Evolutionary conservation across 225 moss, liverwort and hornwort species (phyloP), one percentile per base, ranked within the genome.

Genomic region (Polytrichum formosum): DNA sequence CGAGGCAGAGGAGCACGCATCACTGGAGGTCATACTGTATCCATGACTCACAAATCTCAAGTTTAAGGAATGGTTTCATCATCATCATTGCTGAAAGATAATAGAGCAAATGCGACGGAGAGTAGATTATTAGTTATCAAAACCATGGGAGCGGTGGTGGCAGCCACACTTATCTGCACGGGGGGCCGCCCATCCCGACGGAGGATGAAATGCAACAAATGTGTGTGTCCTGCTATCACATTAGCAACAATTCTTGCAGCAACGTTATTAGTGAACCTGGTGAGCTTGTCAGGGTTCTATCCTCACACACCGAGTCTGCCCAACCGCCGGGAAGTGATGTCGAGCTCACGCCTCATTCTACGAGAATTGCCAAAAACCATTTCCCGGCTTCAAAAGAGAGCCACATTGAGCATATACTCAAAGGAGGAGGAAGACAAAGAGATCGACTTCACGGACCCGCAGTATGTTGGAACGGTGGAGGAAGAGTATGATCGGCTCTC

Each of bases 381-480:
- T 56, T 54, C 73, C 67, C 59, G 54, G 18, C 29, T 72, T 56
- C 60, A 69, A 53, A 68, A 59, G 68, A n/a, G 53, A 54, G 58
- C 67, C 13, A 73, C 63, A 26, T 31, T 70, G 28, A 73, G 70
- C 31, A 29, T 73, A 28, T 63, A 65, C 30, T 56, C 54, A 7
- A 59, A 67, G 55, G 56, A 63, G 28, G 69, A 67, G 53, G 20
- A 75, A 26, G 74, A 87, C 81, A 75, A 70, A 59, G 72, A 78
- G 33, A 56, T 75, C 5, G 77, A 67, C 21, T 81, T 83, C n/a
- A 76, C 78, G 20, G 79, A 87, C 67, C 18, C 64, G 31, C 81
- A 83, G 65, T 84, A 73, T 31, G 18, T 16, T 6, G 84, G 77
- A 72, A 79, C 87, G 25, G 70, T 87, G 25, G 87, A 84, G 79